Evolutionary conservation across 169 alveolate genomes (phyloP), one percentile per base, ranked within the genome.

Genomic region (Theileria orientalis): DNA sequence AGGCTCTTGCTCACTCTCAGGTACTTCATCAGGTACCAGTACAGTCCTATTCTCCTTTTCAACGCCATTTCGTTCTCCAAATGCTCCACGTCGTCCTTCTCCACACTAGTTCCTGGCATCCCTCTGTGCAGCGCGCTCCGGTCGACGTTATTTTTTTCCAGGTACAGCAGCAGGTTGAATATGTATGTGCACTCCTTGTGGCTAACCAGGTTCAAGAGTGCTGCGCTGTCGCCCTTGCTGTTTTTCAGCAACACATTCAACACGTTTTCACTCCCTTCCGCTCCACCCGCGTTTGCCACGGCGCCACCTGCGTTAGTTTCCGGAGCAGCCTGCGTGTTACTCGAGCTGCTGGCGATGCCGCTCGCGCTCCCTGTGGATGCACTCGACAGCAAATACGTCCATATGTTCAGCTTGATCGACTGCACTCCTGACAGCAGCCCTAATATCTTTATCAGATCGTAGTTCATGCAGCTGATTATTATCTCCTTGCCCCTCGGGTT

Each of bases 381-480:
- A n/a, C 41, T 32, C 9, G 71, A 23, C 25, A 79, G 73, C 40
- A 79, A 42, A 35, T 79, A 72, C 21, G 87, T 70, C 87, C 87
- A 79, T 47, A 79, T 79, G 64, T 79, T 79, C 32, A 71, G 62
- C 69, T 79, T 79, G 46, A 79, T 72, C n/a, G 87, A 56, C 78
- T 79, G 87, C 23, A 79, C 72, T 11, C 87, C 87, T 3, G 87
- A 79, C 8, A 79, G 46, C 40, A 69, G 44, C 16, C 84, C 87
- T 0, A 79, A 71, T 13, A 61, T 61, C 69, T 79, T 59, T 3
- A 79, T 42, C 0, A 78, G 29, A n/a, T 79, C 87, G 42, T 79
- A 73, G 21, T 74, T 78, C 35, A 79, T 63, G 16, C 32, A 9
- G 33, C 62, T 72, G 6, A 79, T 40, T 11, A 79, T 47, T 8